Base-by-base conservation (phyloP, 345 rosid genomes). In the Moringa oleifera region DNA sequence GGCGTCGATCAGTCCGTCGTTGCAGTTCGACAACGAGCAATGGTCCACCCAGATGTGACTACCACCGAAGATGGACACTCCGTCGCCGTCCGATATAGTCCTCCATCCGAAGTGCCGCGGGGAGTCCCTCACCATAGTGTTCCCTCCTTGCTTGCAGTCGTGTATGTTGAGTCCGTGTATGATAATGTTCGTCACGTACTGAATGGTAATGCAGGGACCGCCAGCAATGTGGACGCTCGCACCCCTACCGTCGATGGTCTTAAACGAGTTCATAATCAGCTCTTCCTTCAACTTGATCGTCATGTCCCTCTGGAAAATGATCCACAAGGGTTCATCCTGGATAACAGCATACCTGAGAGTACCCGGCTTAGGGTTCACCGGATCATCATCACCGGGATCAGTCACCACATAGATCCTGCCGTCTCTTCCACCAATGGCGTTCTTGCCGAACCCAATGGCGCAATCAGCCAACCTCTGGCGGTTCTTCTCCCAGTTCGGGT, bases 11-110 rank as follows among this genome's bases (percentile, higher is more conserved):
- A 89, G 73, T 2, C 96, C 96, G 49, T 89, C 96, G 7, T 61
- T 61, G 62, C 96, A 89, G 64, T 84, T 89, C 2, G 96, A 73
- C 0, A 89, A 68, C 0, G 96, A 86, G 66, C 80, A 77, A 75
- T 89, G 96, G 67, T 89, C 96, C 18, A 89, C 90, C 96, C 96
- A 89, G 36, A 89, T 50, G 58, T 89, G 93, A 69, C 85, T 84
- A n/a, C 84, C 86, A 0, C 96, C 93, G 10, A 86, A 86, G 52
- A 89, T 84, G 10, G 96, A 89, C 6, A 86, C 85, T 0, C 90
- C 96, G 19, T 89, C 96, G 25, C 96, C 96, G 83, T 89, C 93
- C 47, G 96, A 89, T 55, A 78, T 0, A 0, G 96, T 89, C 45
- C 92, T 72, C 61, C 67, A 89, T 36, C 92, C 96, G 53, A 57